A percentile compares a stretch with the other conserved stretches of the same genome.
Conservation (phyloP, 148 eudicot species). For the Dysphania ambrosioides region DNA sequence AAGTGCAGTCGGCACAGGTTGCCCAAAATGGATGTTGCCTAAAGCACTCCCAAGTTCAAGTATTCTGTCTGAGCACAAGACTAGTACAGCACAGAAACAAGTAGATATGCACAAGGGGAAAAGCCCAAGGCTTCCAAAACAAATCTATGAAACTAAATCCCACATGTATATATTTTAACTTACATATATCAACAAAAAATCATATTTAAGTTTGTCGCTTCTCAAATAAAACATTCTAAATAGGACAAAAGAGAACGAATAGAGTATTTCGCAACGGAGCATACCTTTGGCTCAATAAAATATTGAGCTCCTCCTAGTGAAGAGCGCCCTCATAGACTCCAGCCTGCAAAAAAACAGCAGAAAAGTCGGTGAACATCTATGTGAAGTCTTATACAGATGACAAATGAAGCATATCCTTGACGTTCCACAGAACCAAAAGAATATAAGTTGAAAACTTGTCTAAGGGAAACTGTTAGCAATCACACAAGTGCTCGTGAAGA, state of each 20-base stretch:
- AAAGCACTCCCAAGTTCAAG: background rate
- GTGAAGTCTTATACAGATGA: background rate
- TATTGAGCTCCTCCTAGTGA: slow-evolving; percentile 77
- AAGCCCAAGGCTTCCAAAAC: background rate
- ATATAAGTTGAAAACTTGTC: background rate
- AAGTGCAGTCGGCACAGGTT: background rate
- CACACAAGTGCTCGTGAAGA: background rate
- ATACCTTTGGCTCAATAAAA: slow-evolving; percentile 65
- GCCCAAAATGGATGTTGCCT: background rate
- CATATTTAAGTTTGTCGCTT: too few relatives aligned
- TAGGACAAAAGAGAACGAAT: too few relatives aligned
- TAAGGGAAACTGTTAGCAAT: background rate
- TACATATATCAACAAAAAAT: too few relatives aligned
- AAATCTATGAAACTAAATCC: background rate
- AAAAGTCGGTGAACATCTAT: background rate
- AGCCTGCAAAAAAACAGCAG: slow-evolving; percentile 36
- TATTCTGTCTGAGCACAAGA: background rate
- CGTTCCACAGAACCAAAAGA: background rate
- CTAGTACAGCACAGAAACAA: background rate
- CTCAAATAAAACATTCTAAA: too few relatives aligned
- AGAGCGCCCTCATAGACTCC: slow-evolving; percentile 66
- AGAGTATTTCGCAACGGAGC: background rate
- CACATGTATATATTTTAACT: too few relatives aligned
- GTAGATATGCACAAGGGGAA: background rate
- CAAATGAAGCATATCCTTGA: background rate